Evolutionary conservation across 768 basidiomycete genomes (phyloP), one percentile per base, ranked within the genome.

Genomic region (Clitopilus hobsonii): DNA sequence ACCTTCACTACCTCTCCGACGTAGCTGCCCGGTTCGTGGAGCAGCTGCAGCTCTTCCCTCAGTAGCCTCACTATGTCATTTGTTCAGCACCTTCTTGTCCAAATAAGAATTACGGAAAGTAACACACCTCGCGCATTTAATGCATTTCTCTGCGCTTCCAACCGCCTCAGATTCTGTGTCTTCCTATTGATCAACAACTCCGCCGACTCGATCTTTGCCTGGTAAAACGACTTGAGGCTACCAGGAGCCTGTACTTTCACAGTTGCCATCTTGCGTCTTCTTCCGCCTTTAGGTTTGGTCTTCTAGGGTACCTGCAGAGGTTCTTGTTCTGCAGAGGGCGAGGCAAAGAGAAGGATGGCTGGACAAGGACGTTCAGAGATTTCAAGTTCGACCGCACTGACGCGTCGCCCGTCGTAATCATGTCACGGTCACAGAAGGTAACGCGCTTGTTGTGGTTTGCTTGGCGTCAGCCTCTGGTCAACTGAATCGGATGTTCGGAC

Each of bases 1-100:
- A 97, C 89, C 73, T 96, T 98, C 61, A 98, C 88, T 11, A 98
- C 86, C 72, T 98, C 97, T 6, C 97, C 97, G 36, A 99, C 95
- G 73, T 98, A 98, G 67, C 89, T 92, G 24, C 94, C 96, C 0
- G 97, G 94, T 65, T 98, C 96, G 60, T 94, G 94, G 6, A 97
- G 76, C 11, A 95, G 76, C 64, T 94, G 94, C 2, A 98, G 75
- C 71, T 96, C 96, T 69, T 99, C 96, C 36, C 95, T 70, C 28
- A 98, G 76, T 8, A 98, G 71, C 48, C 96, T 80, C 24, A 99
- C 96, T 97, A 49, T 28, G 25, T 11, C 32, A 51, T 41, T 47
- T 10, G 38, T 29, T 27, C 14, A 41, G 36, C n/a, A 50, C 8
- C 5, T 5, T 16, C 32, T n/a, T n/a, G n/a, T n/a, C n/a, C n/a